These are phyloP conservation scores for Neurospora sp. DNA, from an alignment of 2,329 filamentous ascomycete genomes.

Conservation along the genomic window DNA sequence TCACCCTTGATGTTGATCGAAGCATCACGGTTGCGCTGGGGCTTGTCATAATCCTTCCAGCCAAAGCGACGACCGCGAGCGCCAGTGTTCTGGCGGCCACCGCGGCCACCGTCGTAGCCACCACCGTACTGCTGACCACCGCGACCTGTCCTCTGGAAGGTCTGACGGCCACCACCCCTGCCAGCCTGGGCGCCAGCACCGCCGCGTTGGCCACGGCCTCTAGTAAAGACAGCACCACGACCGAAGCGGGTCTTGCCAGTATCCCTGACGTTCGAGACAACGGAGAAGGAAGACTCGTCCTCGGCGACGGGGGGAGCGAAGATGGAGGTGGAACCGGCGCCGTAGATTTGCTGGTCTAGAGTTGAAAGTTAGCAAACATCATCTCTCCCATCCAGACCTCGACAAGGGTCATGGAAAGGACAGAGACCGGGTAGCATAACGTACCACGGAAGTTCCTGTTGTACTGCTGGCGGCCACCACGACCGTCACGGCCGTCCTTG, in stretches of 20 bases:
- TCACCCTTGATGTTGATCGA: conserved; percentile 94
- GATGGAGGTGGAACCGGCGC: conserved; percentile 72
- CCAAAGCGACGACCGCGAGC: conserved; percentile 79
- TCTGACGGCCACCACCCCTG: conserved; percentile 48
- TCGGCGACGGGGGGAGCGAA: conserved; percentile 89
- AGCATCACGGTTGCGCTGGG: conserved; percentile 87
- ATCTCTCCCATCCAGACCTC: conserved; percentile 1
- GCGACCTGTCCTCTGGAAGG: conserved; percentile 62
- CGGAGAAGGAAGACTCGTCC: conserved; percentile 95
- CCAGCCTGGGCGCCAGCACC: conserved; percentile 45
- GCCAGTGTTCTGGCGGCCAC: conserved; percentile 52
- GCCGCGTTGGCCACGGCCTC: conserved; percentile 68
- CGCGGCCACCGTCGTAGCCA: conserved; percentile 59
- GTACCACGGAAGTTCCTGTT: conserved; percentile 87
- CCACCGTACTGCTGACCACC: conserved; percentile 44
- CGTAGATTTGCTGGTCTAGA: conserved; percentile 91
- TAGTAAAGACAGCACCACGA: conserved; percentile 82
- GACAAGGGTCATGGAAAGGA: neutral
- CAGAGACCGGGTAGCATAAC: conserved; percentile 12
- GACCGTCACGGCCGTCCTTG: conserved; percentile 65
- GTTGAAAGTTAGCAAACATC: neutral
- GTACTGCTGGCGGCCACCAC: conserved; percentile 76
- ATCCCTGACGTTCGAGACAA: conserved; percentile 90
- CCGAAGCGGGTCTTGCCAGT: conserved; percentile 79
- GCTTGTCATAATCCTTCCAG: conserved; percentile 99